Percentiles rank a stretch among this genome's conserved stretches.
Evolutionary conservation across 2,329 filamentous ascomycete species (phyloP).

Genomic region (Pleoardoris graminearum): DNA sequence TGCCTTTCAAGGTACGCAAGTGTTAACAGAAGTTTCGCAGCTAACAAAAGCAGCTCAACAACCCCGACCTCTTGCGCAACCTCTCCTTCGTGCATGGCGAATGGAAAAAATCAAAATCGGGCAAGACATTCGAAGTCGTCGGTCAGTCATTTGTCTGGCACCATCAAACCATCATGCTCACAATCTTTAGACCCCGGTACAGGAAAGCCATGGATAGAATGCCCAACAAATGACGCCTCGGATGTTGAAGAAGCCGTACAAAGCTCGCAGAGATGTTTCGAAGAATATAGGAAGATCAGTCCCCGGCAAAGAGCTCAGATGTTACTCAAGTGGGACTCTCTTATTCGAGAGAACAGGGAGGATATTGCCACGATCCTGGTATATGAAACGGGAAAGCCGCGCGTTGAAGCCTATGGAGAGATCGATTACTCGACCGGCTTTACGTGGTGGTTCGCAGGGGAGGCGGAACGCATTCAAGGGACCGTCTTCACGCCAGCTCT

Average conservation of each 20-base stretch:
- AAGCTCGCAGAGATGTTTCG: constrained; percentile 63
- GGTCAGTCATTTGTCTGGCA: constrained; percentile 40
- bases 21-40: background rate
- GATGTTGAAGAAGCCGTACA: constrained; percentile 66
- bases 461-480: constrained; percentile 66
- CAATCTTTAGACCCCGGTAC: constrained; percentile 53
- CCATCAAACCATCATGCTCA: constrained; percentile 11
- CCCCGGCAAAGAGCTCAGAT: constrained; percentile 64
- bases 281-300: constrained; percentile 62
- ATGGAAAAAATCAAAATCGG: constrained; percentile 60
- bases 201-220: constrained; percentile 54
- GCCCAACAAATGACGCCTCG: constrained; percentile 54
- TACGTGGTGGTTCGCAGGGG: constrained; percentile 62
- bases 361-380: constrained; percentile 67
- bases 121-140: constrained; percentile 61
- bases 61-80: constrained; percentile 58
- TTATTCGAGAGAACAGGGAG: constrained; percentile 65
- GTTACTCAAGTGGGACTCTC: constrained; percentile 66
- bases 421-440: constrained; percentile 59
- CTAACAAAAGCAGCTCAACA: constrained; percentile 51
- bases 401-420: constrained; percentile 57
- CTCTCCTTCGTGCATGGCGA: constrained; percentile 59
- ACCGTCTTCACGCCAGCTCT: constrained; percentile 62
- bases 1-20: constrained; percentile 50
- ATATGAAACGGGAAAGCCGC: constrained; percentile 61